Evolutionary conservation across 2,329 filamentous ascomycete species (phyloP).

Genomic region (Whalleya microplaca): DNA sequence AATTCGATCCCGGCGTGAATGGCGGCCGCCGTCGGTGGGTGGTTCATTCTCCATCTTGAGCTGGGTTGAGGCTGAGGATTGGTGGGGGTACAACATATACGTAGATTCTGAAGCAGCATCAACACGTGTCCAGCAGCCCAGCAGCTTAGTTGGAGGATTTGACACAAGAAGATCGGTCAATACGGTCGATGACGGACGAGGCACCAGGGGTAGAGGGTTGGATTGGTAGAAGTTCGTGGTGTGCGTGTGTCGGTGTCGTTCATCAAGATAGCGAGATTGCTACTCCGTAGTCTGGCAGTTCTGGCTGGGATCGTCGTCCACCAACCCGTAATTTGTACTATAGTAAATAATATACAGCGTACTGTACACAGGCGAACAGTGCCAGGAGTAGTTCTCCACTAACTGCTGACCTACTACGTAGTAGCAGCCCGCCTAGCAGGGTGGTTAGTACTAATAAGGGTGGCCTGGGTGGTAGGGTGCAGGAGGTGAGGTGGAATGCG

Average conservation of each 20-base stretch:
- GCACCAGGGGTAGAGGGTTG: constrained; percentile 1
- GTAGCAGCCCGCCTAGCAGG: not conserved
- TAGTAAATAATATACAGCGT: constrained; percentile 18
- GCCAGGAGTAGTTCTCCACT: not conserved
- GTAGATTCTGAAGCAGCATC: constrained; percentile 19
- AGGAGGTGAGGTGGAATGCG: not conserved
- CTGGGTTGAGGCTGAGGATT: constrained; percentile 4
- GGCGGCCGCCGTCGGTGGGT: constrained; percentile 33
- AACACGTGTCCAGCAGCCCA: constrained; percentile 1
- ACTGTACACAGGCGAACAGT: constrained; percentile 2
- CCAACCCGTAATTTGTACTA: too few relatives aligned
- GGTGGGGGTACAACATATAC: constrained; percentile 25
- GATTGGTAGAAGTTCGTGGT: constrained; percentile 8
- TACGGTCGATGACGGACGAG: constrained; percentile 5
- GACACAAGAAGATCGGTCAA: not conserved
- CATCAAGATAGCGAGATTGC: constrained; percentile 24
- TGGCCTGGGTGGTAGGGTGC: too few relatives aligned
- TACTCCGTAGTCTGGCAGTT: too few relatives aligned
- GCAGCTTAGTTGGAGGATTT: constrained; percentile 1
- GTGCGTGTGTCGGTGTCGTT: constrained; percentile 14
- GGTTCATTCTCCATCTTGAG: constrained; percentile 37
- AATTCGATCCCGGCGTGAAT: constrained; percentile 48
- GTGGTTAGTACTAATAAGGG: not conserved
- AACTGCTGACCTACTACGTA: too few relatives aligned
- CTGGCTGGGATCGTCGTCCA: constrained; percentile 25